A percentile compares a stretch with the other conserved stretches of the same genome.
Conservation (phyloP, 768 basidiomycete genomes). For the Arthromyces matolae region DNA sequence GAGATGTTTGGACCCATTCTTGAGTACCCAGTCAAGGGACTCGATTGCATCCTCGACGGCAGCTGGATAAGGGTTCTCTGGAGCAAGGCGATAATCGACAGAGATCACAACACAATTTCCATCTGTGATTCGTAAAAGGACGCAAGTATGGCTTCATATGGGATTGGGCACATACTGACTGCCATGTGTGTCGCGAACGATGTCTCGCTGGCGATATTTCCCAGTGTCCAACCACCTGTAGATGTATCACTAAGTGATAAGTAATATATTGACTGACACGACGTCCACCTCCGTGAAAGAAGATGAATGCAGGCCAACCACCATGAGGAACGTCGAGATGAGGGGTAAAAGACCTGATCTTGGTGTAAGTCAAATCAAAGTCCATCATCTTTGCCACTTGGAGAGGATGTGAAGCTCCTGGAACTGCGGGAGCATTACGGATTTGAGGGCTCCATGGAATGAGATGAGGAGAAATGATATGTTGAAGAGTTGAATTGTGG, state of each 20-base stretch:
- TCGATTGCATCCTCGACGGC: constrained; percentile 72
- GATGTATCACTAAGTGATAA: not conserved
- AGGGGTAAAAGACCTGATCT: too few relatives aligned
- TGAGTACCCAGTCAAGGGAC: constrained; percentile 56
- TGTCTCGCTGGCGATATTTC: constrained; percentile 57
- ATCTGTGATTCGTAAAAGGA: constrained; percentile 30
- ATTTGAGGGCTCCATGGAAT: too few relatives aligned
- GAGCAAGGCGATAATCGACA: constrained; percentile 70
- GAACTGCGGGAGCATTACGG: too few relatives aligned
- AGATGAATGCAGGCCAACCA: not conserved
- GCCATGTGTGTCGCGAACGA: constrained; percentile 60
- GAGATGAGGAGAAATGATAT: too few relatives aligned
- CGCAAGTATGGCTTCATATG: not conserved
- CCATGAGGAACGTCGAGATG: too few relatives aligned
- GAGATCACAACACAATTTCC: constrained; percentile 60
- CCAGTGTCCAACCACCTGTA: constrained; percentile 75
- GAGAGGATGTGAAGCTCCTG: too few relatives aligned
- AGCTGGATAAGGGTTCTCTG: constrained; percentile 67
- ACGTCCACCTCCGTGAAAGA: not conserved
- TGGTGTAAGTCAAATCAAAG: too few relatives aligned
- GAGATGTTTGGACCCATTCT: constrained; percentile 43
- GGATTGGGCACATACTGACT: constrained; percentile 38
- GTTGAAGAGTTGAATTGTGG: too few relatives aligned
- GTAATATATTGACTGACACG: not conserved
- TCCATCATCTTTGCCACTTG: too few relatives aligned